These are phyloP conservation scores for Linnemannia schmuckeri DNA, from an alignment of 192 early-diverging fungal genomes.

Conservation along the genomic window DNA sequence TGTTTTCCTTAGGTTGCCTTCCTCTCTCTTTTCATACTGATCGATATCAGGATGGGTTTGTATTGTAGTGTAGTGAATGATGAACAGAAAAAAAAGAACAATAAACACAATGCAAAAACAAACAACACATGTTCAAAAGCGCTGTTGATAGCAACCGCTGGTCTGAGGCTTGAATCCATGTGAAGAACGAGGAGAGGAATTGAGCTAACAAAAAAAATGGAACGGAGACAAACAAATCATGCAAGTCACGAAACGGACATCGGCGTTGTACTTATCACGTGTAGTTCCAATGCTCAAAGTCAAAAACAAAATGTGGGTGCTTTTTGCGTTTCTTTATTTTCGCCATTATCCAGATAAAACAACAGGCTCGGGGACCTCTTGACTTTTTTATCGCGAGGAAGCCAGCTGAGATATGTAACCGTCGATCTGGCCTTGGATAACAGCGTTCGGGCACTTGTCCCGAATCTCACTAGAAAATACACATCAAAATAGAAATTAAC, in stretches of 20 bases:
- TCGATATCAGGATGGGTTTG: background rate
- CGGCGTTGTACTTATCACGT: background rate
- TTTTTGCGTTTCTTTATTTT: background rate
- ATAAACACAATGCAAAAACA: background rate
- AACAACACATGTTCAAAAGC: too few relatives aligned
- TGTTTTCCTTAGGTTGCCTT: background rate
- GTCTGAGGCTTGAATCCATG: too few relatives aligned
- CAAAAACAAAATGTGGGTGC: too few relatives aligned
- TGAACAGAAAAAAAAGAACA: background rate
- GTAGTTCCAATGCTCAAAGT: background rate
- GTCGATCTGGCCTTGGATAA: conserved; percentile 49
- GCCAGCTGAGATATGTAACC: conserved; percentile 37
- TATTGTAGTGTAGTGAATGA: background rate
- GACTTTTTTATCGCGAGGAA: background rate
- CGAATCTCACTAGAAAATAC: conserved; percentile 33
- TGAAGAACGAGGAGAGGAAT: conserved; percentile 1
- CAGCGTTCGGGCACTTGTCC: conserved; percentile 45
- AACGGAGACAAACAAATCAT: background rate
- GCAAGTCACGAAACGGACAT: background rate
- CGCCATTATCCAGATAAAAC: background rate
- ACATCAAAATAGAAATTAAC: background rate
- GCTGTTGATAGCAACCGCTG: too few relatives aligned
- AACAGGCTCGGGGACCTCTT: background rate
- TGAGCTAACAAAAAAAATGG: background rate
- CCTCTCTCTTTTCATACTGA: background rate